Evolutionary conservation across 2,329 filamentous ascomycete species (phyloP), one percentile per base, ranked within the genome.

Genomic region (Pleoardoris graminearum): DNA sequence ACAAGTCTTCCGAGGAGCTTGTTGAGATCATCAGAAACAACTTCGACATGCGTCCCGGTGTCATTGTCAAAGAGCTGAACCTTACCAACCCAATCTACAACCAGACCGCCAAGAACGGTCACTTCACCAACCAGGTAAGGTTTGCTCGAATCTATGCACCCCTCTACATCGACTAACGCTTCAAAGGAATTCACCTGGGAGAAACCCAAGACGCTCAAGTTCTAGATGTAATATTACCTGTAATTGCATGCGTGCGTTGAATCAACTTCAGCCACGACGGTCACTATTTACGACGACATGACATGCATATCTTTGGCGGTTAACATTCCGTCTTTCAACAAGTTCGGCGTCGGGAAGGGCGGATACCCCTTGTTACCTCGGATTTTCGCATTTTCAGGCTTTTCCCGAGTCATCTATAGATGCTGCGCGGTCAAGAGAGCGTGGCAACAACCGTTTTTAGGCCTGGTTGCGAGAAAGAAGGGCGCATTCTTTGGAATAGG

Each of bases 71-170:
- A 82, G 92, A 97, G 81, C 89, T 99, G 63, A 88, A 94, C 80
- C 85, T 99, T 63, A 88, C 86, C 78, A 91, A 91, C 80, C 94
- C 94, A 75, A 97, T 97, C 83, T 99, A 99, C 88, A 86, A 86
- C 85, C 85, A 93, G 83, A 99, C 94, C 53, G 94, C 94, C 80
- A 97, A 97, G 90, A 97, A 97, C 82, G 94, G 94, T 70, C 94
- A 99, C 86, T 99, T 99, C 80, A 96, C 91, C 79, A 94, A 97
- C 89, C 94, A 96, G 85, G 82, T 54, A 54, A 2, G 35, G 7
- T 11, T n/a, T 1, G 7, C 35, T 16, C 41, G 11, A 7, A 10
- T 25, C 6, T 23, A 36, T 36, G 30, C n/a, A 4, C 4, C n/a
- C 12, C 16, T 8, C 12, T 16, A 17, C 33, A 36, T 8, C 8